These are phyloP conservation scores for Microbotryum lychnidis-dioicae DNA, from an alignment of 1,284 basidiomycete species.

Conservation along the genomic window DNA sequence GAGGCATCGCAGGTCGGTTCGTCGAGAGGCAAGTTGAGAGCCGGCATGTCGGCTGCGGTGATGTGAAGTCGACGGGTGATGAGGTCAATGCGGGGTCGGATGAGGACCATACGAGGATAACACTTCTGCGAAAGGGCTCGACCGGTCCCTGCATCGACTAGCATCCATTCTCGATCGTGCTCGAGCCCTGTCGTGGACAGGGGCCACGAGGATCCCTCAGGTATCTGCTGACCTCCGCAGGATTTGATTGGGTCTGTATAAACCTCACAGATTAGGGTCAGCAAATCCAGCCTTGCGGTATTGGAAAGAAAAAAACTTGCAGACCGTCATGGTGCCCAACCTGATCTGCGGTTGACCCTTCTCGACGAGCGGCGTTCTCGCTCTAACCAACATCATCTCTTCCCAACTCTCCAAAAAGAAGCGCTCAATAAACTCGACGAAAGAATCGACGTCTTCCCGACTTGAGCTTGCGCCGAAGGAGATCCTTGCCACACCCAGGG, in stretches of 20 bases:
- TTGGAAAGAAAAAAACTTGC: background rate
- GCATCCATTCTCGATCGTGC: conserved; percentile 30
- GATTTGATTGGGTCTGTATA: conserved; percentile 30
- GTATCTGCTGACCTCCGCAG: conserved; percentile 16
- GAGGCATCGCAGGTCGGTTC: background rate
- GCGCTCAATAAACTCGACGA: conserved; percentile 18
- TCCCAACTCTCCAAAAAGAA: conserved; percentile 16
- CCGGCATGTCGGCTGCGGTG: conserved; percentile 10
- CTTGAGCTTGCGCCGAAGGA: conserved; percentile 28
- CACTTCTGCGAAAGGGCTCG: conserved; percentile 23
- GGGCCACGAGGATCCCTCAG: conserved; percentile 8
- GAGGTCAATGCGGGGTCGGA: conserved; percentile 18
- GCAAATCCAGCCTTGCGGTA: background rate
- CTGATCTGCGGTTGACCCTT: background rate
- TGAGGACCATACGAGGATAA: conserved; percentile 27
- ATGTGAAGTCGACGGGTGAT: background rate
- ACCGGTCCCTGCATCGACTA: conserved; percentile 21
- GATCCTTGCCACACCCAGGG: conserved; percentile 24
- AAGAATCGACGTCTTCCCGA: conserved; percentile 15
- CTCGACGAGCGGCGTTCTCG: background rate
- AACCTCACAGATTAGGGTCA: too few species aligned
- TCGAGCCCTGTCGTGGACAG: conserved; percentile 17
- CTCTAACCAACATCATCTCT: background rate
- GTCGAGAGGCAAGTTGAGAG: conserved; percentile 10
- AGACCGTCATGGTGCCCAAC: conserved; percentile 13